These are phyloP conservation scores for Nothophytophthora sp. DNA, from an alignment of 352 stramenopile genomes.

Conservation along the genomic window DNA sequence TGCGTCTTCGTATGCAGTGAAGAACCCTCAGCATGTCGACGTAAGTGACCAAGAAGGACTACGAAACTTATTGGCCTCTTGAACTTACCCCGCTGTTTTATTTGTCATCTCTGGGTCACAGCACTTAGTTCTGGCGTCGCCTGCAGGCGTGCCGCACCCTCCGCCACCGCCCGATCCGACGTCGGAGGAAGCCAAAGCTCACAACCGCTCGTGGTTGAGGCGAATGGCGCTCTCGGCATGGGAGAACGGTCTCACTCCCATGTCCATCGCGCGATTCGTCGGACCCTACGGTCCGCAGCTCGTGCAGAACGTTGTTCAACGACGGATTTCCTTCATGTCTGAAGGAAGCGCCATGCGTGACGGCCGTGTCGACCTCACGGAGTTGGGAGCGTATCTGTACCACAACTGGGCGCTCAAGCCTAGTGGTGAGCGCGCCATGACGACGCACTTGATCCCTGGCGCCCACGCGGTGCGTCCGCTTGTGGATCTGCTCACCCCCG, in stretches of 20 bases:
- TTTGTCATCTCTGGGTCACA: slow-evolving; percentile 23
- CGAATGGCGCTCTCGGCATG: slow-evolving; percentile 55
- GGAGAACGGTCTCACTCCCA: slow-evolving; percentile 72
- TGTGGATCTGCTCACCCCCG: slow-evolving; percentile 57
- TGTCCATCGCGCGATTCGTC: slow-evolving; percentile 70
- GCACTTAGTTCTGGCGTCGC: slow-evolving; percentile 79
- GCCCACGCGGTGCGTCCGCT: slow-evolving; percentile 69
- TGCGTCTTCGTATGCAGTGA: slow-evolving; percentile 70
- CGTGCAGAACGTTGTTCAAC: slow-evolving; percentile 64
- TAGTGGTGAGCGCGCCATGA: slow-evolving; percentile 74
- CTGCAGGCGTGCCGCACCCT: slow-evolving; percentile 60
- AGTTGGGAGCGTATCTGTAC: slow-evolving; percentile 82
- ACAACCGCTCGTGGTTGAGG: slow-evolving; percentile 53
- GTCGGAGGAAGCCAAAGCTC: slow-evolving; percentile 34
- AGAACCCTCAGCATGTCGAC: slow-evolving; percentile 59
- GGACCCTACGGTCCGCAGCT: slow-evolving; percentile 79
- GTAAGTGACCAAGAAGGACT: slow-evolving; percentile 30
- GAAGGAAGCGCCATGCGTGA: slow-evolving; percentile 67
- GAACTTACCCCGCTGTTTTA: background rate
- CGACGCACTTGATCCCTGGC: slow-evolving; percentile 71
- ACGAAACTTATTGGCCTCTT: too few species aligned
- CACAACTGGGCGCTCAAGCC: slow-evolving; percentile 85
- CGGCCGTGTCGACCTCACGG: slow-evolving; percentile 56
- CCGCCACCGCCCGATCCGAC: slow-evolving; percentile 46
- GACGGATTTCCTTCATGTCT: slow-evolving; percentile 79